A percentile compares a stretch with the other conserved stretches of the same genome.
These are phyloP conservation scores for Backusella circina DNA, from an alignment of 192 early-diverging fungal genomes.

Conservation along the genomic window DNA sequence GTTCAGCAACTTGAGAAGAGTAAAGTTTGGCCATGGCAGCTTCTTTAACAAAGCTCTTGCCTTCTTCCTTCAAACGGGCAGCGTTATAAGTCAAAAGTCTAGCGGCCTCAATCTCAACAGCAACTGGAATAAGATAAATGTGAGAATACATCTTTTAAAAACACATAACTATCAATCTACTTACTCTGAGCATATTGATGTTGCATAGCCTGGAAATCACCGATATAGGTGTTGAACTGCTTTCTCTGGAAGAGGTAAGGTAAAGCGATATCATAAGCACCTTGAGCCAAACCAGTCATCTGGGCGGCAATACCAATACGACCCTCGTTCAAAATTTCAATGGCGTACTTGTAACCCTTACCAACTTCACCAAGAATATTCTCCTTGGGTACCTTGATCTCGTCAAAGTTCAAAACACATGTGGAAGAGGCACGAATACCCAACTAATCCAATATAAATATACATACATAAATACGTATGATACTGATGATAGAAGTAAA, in stretches of 20 bases:
- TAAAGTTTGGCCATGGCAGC: slow-evolving; percentile 99
- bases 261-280: slow-evolving; percentile 82
- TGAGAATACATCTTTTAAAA: neutral
- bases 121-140: slow-evolving; percentile 38
- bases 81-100: slow-evolving; percentile 97
- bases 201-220: slow-evolving; percentile 78
- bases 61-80: slow-evolving; percentile 90
- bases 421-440: slow-evolving; percentile 97
- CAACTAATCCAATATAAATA: slow-evolving; percentile 37
- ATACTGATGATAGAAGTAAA: neutral
- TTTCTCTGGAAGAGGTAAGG: slow-evolving; percentile 95
- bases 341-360: slow-evolving; percentile 98
- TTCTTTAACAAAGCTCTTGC: slow-evolving; percentile 88
- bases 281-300: slow-evolving; percentile 93
- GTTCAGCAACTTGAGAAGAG: slow-evolving; percentile 91
- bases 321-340: slow-evolving; percentile 97
- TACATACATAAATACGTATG: neutral
- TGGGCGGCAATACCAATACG: slow-evolving; percentile 56
- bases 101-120: slow-evolving; percentile 95
- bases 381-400: slow-evolving; percentile 74
- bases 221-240: slow-evolving; percentile 84
- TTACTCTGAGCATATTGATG: slow-evolving; percentile 59
- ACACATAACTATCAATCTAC: neutral
- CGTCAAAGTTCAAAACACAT: slow-evolving; percentile 91
- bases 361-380: slow-evolving; percentile 93